Evolutionary conservation across 768 basidiomycete genomes (phyloP).

Genomic region (Podaxis sp.): DNA sequence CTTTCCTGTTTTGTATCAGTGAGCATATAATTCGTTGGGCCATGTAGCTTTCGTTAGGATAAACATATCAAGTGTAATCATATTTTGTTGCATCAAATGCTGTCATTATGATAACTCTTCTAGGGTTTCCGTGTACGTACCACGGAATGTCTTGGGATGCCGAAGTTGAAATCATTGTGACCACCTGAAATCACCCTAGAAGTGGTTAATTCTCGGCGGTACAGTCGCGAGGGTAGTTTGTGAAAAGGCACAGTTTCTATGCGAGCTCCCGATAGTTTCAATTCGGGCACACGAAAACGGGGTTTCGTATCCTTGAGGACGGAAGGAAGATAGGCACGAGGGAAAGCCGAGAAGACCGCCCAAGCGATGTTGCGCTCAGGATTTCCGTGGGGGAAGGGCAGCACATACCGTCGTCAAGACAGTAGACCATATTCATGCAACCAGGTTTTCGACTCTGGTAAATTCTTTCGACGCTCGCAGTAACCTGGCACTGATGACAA

Average conservation of each 20-base stretch:
- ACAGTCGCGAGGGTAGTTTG: background rate
- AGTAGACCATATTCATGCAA: background rate
- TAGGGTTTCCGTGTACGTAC: background rate
- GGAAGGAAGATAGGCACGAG: background rate
- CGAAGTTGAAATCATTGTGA: background rate
- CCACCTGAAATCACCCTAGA: background rate
- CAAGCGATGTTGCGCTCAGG: background rate
- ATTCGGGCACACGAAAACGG: background rate
- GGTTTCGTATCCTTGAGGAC: background rate
- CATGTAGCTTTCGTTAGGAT: background rate
- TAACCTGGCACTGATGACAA: conserved; percentile 12
- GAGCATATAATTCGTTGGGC: background rate
- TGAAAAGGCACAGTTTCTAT: background rate
- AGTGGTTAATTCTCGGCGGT: background rate
- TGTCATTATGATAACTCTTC: background rate
- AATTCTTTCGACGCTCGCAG: background rate
- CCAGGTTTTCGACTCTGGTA: background rate
- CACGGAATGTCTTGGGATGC: no score
- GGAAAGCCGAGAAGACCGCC: background rate
- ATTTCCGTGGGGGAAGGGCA: background rate
- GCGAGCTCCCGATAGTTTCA: background rate
- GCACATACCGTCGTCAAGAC: conserved; percentile 10
- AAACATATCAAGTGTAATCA: conserved; percentile 8
- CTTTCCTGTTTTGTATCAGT: background rate
- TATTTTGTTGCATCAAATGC: background rate